Evolutionary conservation across 768 basidiomycete species (phyloP).

Genomic region (Fibroporia radiculosa): DNA sequence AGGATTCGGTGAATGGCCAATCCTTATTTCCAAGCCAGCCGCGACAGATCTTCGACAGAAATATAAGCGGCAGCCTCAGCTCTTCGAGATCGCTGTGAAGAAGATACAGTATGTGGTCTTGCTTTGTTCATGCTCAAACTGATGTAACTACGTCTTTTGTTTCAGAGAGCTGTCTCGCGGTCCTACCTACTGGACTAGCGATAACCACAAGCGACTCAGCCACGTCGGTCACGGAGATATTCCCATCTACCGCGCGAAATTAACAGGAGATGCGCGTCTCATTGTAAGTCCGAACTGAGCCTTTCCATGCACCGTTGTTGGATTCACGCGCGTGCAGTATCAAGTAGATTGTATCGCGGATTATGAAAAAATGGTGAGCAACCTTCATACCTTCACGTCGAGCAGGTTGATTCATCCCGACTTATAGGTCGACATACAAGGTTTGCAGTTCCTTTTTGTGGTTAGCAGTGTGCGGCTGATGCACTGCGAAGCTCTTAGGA

Average conservation of each 20-base stretch:
- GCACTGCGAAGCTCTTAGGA: conserved; percentile 29
- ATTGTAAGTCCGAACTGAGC: conserved; percentile 11
- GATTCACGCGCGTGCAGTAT: conserved; percentile 7
- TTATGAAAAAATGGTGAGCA: conserved; percentile 11
- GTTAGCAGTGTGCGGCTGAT: too few relatives aligned
- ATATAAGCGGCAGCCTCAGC: conserved; percentile 33
- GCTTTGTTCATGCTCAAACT: neutral
- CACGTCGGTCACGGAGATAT: conserved; percentile 34
- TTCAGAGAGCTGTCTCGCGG: conserved; percentile 25
- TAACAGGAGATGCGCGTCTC: conserved; percentile 31
- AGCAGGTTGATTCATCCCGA: neutral
- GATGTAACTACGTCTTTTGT: neutral
- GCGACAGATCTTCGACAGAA: conserved; percentile 41
- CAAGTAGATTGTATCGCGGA: conserved; percentile 16
- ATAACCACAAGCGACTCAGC: conserved; percentile 53
- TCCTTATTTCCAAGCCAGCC: conserved; percentile 47
- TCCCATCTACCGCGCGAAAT: conserved; percentile 63
- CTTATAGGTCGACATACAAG: conserved; percentile 27
- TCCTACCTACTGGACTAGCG: conserved; percentile 56
- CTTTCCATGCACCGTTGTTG: neutral
- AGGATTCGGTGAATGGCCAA: conserved; percentile 56
- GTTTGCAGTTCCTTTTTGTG: conserved; percentile 8
- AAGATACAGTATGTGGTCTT: conserved; percentile 46
- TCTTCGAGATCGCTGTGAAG: conserved; percentile 47
- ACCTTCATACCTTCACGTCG: neutral